Percentiles rank a stretch among this genome's conserved stretches.
These are phyloP conservation scores for Rhexocercosporidium sp. DNA, from an alignment of 2,329 filamentous ascomycete genomes.

Conservation along the genomic window DNA sequence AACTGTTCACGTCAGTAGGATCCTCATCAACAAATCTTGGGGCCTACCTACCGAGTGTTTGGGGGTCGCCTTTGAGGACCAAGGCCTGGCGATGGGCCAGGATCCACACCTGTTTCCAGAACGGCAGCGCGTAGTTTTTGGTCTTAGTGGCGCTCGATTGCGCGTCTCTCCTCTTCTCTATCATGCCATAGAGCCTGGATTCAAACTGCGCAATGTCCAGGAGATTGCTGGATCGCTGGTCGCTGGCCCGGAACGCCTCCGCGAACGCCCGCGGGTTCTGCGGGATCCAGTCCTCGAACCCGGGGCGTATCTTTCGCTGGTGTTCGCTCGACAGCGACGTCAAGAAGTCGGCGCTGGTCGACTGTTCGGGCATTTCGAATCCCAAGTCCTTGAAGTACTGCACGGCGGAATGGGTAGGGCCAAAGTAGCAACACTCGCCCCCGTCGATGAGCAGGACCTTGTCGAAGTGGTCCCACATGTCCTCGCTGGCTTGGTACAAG, in stretches of 20 bases:
- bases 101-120: conserved; percentile 4
- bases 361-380: background rate
- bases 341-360: background rate
- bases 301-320: conserved; percentile 3
- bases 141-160: background rate
- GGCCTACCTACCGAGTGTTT: background rate
- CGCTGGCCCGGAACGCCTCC: background rate
- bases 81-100: background rate
- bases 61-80: background rate
- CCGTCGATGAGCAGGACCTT: conserved; percentile 71
- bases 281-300: background rate
- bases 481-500: conserved; percentile 71
- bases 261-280: background rate
- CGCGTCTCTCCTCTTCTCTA: conserved; percentile 2
- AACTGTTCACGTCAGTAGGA: background rate
- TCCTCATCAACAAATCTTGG: background rate
- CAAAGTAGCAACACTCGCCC: conserved; percentile 69
- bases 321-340: background rate
- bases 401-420: conserved; percentile 46
- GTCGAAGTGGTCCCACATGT: conserved; percentile 71
- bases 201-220: background rate
- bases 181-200: background rate
- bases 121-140: background rate
- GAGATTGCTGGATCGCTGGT: background rate
- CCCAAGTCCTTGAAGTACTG: background rate